Evolutionary conservation across 495 filamentous ascomycete species (phyloP), one percentile per base, ranked within the genome.

Genomic region (Chaetomidium leptoderma): DNA sequence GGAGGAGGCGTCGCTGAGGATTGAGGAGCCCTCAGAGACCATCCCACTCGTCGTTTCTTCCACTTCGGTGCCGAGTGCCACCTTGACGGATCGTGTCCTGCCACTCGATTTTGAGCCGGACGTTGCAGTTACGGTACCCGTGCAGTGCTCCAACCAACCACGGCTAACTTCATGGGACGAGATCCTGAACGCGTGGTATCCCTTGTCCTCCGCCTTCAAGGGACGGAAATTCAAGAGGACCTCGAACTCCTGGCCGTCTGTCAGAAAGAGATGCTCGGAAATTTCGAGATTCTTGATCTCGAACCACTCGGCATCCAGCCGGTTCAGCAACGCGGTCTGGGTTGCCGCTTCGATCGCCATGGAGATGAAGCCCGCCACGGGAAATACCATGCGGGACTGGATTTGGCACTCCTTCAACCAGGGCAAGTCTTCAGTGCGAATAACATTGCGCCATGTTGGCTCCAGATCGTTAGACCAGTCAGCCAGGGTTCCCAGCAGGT

Each of bases 341-440:
- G 40, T 17, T 0, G 63, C 63, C 1, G 77, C 79, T 53, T 80
- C 77, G 5, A 70, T 66, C n/a, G 67, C 73, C 77, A 81, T 81
- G 19, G 70, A 67, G 24, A 81, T 48, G 55, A 72, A 81, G 1
- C 70, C 76, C 0, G 78, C 66, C 13, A 57, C 68, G 0, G 80
- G 81, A 53, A 81, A 84, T 9, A 81, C 65, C 4, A 76, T 61
- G 7, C 72, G 55, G 0, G 54, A 62, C 13, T 68, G 65, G 6
- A 83, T 48, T 7, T 59, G 58, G 63, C 82, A 80, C 27, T 83
- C 79, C 11, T 55, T 53, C 6, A 83, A 53, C 81, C 81, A 83
- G 0, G 73, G 75, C 5, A 75, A 65, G 30, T 77, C 64, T 2
- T 77, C 70, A 4, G 75, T 49, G 0, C 61, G 58, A 6, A 85